Evolutionary conservation across 2,329 filamentous ascomycete genomes (phyloP), one percentile per base, ranked within the genome.

Genomic region (Thielaviopsis populi): DNA sequence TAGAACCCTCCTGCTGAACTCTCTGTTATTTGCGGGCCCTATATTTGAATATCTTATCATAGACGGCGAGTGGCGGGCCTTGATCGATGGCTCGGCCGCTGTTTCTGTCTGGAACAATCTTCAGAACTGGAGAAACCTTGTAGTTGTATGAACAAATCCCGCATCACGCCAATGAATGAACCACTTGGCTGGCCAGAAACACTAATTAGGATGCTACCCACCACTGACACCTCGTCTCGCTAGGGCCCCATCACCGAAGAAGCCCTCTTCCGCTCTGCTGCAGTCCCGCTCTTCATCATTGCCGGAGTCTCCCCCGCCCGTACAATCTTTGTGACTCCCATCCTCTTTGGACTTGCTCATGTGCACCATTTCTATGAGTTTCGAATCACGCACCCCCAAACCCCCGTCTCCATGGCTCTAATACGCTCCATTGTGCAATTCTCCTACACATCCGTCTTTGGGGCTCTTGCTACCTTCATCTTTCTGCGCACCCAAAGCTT

Each of bases 311-410:
- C 80, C 53, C 70, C 78, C 33, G 68, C 70, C 2, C 76, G 77
- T 48, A 90, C 89, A 68, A 82, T 95, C 70, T 90, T 95, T 75
- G 76, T 89, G 11, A 89, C 89, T 1, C 92, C 92, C 6, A 77
- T 96, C 11, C 86, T 96, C 73, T 97, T 97, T 72, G 92, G 92
- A 61, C 84, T 96, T 54, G 91, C 94, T 7, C 94, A 99, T 75
- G 75, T 95, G 59, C 92, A 99, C 75, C 94, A 99, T 75, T 90
- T 95, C 73, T 95, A 96, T 76, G 94, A 97, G 75, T 96, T 95
- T 74, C 82, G 87, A 64, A 78, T 95, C 65, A 89, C 87, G 1
- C 84, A 95, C 69, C 89, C 89, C 8, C 78, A 83, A 67, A 84
- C 86, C 1, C 82, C 88, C 0, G 71, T 85, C 13, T 68, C 79